phyloP scores from a whole-genome alignment of 306 rosid genomes.

The Malus domestica region ASM211411v1 NC_041803.1:4255501-4256000 shows the following conservation, averaged over 20 bases:
- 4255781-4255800: neutral
- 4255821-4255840: conserved; percentile 54
- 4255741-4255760: neutral
- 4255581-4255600: neutral
- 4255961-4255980: neutral
- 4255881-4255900: conserved; percentile 54
- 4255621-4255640: neutral
- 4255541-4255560: conserved; percentile 40
- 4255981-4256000: neutral
- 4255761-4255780: neutral
- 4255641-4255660: neutral
- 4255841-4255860: conserved; percentile 93
- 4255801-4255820: conserved; percentile 24
- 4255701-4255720: neutral
- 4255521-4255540: conserved; percentile 76
- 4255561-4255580: conserved; percentile 4
- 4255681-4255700: neutral
- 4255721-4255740: neutral
- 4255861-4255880: conserved; percentile 88
- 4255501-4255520: conserved; percentile 92
- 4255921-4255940: neutral
- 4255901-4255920: neutral
- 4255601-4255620: no score
- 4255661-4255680: neutral
- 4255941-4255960: neutral